phyloP scores from a whole-genome alignment of 805 yeast species.

The Pichia ethanolica region DNA sequence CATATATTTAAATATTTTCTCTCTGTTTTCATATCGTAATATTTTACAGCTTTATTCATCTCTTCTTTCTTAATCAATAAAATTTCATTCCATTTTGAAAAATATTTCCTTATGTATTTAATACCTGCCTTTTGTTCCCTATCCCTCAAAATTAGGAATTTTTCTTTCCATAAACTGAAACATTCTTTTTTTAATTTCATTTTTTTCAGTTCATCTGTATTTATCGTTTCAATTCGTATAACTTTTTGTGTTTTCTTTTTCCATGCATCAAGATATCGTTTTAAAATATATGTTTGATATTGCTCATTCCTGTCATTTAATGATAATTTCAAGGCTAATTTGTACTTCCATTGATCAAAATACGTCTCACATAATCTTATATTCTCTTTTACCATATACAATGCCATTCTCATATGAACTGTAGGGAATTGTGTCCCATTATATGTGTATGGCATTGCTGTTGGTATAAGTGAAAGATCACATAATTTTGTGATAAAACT shows the following conservation, averaged over 20 bases:
- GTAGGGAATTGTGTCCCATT: conserved; percentile 17
- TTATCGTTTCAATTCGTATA: background rate
- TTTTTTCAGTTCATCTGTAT: no score
- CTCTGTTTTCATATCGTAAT: no score
- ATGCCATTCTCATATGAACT: conserved; percentile 22
- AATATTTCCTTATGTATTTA: no score
- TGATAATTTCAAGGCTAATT: background rate
- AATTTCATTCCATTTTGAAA: no score
- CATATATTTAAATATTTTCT: no score
- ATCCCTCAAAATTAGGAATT: no score
- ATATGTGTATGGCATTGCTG: conserved; percentile 16
- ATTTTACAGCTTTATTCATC: no score
- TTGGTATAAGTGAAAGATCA: conserved; percentile 22
- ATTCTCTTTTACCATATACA: conserved; percentile 14
- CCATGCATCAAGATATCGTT: background rate
- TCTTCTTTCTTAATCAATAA: no score
- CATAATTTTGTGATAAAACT: conserved; percentile 17
- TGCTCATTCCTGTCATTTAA: background rate
- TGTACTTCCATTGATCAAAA: conserved; percentile 13
- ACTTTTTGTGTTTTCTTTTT: background rate
- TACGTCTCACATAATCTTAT: conserved; percentile 17
- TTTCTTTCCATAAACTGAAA: no score
- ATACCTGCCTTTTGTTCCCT: no score
- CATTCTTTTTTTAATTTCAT: background rate
- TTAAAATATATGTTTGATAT: background rate